These are phyloP conservation scores for Nicotiana sylvestris DNA, from an alignment of 257 asterid genomes.

Conservation along the genomic window DNA sequence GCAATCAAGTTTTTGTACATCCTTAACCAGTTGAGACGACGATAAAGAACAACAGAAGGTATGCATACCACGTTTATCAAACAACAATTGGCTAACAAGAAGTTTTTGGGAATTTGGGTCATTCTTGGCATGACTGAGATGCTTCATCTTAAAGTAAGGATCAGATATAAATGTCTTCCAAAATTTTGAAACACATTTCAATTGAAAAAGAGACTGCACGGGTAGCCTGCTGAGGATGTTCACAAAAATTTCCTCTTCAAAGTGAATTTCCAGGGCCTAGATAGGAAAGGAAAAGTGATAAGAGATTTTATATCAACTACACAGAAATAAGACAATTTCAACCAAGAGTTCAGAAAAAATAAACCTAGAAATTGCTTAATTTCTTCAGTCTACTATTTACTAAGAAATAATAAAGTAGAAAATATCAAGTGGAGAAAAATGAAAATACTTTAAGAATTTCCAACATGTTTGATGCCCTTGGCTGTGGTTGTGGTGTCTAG, in stretches of 20 bases:
- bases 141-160: not conserved
- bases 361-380: not conserved
- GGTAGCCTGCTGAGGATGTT: constrained; percentile 18
- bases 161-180: constrained; percentile 23
- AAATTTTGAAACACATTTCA: constrained; percentile 25
- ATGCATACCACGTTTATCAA: not conserved
- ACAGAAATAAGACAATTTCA: not conserved
- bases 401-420: not conserved
- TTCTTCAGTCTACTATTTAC: not conserved
- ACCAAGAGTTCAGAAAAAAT: not conserved
- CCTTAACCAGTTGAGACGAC: not conserved
- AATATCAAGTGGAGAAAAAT: not conserved
- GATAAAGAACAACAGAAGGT: not conserved
- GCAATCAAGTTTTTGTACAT: not conserved
- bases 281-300: not conserved
- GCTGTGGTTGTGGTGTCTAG: not conserved
- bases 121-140: constrained; percentile 8
- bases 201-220: constrained; percentile 16
- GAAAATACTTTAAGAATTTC: not conserved
- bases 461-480: not conserved
- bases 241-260: constrained; percentile 4
- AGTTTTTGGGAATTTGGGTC: not conserved
- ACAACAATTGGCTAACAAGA: not conserved
- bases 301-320: not conserved
- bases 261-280: not conserved